A percentile compares a stretch with the other conserved stretches of the same genome.
Evolutionary conservation across 2,329 filamentous ascomycete genomes (phyloP).

Genomic region (Chrysoporthe deuterocubensis): DNA sequence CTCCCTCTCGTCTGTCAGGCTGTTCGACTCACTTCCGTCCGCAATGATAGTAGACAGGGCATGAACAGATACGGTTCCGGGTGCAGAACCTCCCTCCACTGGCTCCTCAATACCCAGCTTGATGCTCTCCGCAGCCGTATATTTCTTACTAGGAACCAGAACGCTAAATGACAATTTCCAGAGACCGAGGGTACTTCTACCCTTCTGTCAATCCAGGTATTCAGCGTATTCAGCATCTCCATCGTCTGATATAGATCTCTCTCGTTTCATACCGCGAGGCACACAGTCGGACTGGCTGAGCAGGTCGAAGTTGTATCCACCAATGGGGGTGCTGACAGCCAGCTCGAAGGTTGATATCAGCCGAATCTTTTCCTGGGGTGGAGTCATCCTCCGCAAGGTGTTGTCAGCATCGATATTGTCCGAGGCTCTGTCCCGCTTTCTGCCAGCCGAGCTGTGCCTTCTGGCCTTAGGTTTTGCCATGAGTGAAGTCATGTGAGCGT

Average conservation of each 20-base stretch:
- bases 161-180: not conserved
- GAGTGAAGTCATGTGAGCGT: too few relatives aligned
- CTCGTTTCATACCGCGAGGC: not conserved
- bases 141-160: not conserved
- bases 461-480: too few relatives aligned
- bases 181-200: not conserved
- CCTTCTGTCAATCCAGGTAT: not conserved
- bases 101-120: not conserved
- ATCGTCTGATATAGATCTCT: not conserved
- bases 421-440: not conserved
- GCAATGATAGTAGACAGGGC: too few relatives aligned
- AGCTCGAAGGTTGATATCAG: not conserved
- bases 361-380: not conserved
- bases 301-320: not conserved
- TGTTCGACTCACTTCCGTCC: too few relatives aligned
- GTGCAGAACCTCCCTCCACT: not conserved
- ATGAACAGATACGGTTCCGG: not conserved
- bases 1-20: too few relatives aligned
- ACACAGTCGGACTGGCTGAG: not conserved
- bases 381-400: not conserved
- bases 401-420: not conserved
- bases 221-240: not conserved
- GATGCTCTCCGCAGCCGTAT: not conserved
- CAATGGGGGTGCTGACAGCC: not conserved
- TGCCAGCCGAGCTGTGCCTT: not conserved